A percentile compares a stretch with the other conserved stretches of the same genome.
These are phyloP conservation scores for Clavispora carvajalis DNA, from an alignment of 805 yeast species.

Conservation along the genomic window DNA sequence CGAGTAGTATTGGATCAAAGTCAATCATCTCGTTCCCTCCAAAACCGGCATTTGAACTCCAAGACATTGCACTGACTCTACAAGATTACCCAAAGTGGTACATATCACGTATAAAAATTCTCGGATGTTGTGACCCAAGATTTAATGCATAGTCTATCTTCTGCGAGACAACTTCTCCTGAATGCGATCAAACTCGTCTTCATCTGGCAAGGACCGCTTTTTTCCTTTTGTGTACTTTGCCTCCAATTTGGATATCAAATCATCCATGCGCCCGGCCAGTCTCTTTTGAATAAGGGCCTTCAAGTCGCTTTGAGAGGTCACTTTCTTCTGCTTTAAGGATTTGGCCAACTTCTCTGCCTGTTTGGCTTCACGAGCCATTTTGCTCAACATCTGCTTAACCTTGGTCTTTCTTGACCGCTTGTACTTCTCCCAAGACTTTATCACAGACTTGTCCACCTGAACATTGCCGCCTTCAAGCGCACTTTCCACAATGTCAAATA, in stretches of 20 bases:
- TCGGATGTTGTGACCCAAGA: too few relatives aligned
- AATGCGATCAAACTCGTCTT: constrained; percentile 41
- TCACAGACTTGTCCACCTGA: constrained; percentile 26
- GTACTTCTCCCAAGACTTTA: constrained; percentile 47
- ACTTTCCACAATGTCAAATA: constrained; percentile 44
- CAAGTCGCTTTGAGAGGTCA: constrained; percentile 37
- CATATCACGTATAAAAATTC: too few relatives aligned
- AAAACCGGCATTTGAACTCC: too few relatives aligned
- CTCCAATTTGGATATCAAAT: constrained; percentile 43
- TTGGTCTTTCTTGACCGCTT: constrained; percentile 42
- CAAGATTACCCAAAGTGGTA: too few relatives aligned
- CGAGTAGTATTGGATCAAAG: too few relatives aligned
- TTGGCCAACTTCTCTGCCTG: constrained; percentile 51
- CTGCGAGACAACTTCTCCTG: constrained; percentile 21
- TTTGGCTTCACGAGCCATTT: constrained; percentile 57
- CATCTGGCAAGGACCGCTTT: constrained; percentile 41
- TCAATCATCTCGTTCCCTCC: too few relatives aligned
- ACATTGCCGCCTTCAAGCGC: constrained; percentile 35
- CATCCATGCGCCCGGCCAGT: constrained; percentile 39
- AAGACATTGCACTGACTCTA: background rate
- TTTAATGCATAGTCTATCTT: background rate
- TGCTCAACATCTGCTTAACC: constrained; percentile 44
- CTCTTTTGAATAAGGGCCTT: constrained; percentile 46
- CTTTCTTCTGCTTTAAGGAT: constrained; percentile 23
- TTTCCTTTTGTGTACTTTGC: constrained; percentile 44